These are phyloP conservation scores for Teratosphaeria zuluensis DNA, from an alignment of 2,329 filamentous ascomycete species.

Conservation along the genomic window DNA sequence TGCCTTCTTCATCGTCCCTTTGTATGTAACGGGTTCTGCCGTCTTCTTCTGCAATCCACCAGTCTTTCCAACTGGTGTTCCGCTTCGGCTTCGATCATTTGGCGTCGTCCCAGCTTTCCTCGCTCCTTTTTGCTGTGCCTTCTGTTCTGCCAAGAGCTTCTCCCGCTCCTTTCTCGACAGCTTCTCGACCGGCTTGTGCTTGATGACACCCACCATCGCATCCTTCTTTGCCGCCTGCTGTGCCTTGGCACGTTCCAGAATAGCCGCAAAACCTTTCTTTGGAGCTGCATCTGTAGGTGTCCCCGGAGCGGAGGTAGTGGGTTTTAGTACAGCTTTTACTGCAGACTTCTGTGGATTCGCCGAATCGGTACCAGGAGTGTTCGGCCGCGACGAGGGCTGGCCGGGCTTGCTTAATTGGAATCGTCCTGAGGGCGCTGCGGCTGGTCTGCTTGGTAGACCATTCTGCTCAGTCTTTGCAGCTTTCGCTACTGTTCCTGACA, in stretches of 20 bases:
- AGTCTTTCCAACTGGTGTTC: constrained; percentile 16
- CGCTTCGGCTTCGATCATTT: constrained; percentile 18
- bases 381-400: constrained; percentile 5
- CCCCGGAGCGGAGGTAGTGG: constrained; percentile 5
- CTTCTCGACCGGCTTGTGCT: constrained; percentile 64
- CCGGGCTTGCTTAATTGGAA: constrained; percentile 11
- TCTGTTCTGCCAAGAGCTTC: constrained; percentile 29
- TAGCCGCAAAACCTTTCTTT: constrained; percentile 64
- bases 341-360: constrained; percentile 6
- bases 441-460: constrained; percentile 19
- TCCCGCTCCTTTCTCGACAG: constrained; percentile 47
- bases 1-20: constrained; percentile 28
- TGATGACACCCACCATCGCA: constrained; percentile 58
- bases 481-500: constrained; percentile 25
- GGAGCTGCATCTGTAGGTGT: constrained; percentile 26
- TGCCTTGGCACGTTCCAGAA: constrained; percentile 61
- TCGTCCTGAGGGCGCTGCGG: constrained; percentile 6
- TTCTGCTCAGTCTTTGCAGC: constrained; percentile 20
- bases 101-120: constrained; percentile 17
- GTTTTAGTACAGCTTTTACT: constrained; percentile 7
- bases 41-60: constrained; percentile 20
- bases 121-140: constrained; percentile 33
- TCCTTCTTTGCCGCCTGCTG: constrained; percentile 51
- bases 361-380: constrained; percentile 2
- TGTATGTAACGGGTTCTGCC: constrained; percentile 29